A percentile compares a stretch with the other conserved stretches of the same genome.
Conservation (phyloP, 78 protist species). For the Chrysochromulina parva region DNA sequence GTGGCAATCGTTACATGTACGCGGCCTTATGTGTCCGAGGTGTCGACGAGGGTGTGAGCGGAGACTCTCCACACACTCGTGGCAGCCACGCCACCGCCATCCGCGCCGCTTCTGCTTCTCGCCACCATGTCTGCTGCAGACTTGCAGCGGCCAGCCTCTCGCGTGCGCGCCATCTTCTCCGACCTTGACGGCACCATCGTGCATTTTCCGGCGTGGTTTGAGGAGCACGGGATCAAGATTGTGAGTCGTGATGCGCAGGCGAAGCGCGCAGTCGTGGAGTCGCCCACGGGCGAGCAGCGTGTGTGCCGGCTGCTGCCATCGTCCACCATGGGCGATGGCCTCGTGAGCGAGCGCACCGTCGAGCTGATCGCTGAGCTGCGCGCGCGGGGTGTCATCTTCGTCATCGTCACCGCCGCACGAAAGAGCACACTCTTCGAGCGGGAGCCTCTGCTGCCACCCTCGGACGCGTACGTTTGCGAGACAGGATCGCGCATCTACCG, state of each 20-base stretch:
- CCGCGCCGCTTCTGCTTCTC: too few species aligned
- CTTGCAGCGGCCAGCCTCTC: too few species aligned
- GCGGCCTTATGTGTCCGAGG: too few species aligned
- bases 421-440: conserved; percentile 11
- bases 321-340: neutral
- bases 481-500: neutral
- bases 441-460: neutral
- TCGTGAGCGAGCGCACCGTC: neutral
- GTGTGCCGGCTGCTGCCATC: neutral
- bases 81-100: too few species aligned
- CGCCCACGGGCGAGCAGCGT: neutral
- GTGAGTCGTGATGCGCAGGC: neutral
- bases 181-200: conserved; percentile 28
- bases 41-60: too few species aligned
- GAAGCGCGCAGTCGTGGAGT: neutral
- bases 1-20: too few species aligned
- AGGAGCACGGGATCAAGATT: neutral
- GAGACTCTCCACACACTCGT: too few species aligned
- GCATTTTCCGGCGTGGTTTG: neutral
- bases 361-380: neutral
- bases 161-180: neutral
- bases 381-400: neutral
- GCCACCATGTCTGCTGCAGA: too few species aligned
- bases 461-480: neutral
- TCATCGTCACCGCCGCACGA: neutral